A percentile compares a stretch with the other conserved stretches of the same genome.
Evolutionary conservation across 345 rosid genomes (phyloP).

Genomic region (Lagerstroemia speciosa): DNA sequence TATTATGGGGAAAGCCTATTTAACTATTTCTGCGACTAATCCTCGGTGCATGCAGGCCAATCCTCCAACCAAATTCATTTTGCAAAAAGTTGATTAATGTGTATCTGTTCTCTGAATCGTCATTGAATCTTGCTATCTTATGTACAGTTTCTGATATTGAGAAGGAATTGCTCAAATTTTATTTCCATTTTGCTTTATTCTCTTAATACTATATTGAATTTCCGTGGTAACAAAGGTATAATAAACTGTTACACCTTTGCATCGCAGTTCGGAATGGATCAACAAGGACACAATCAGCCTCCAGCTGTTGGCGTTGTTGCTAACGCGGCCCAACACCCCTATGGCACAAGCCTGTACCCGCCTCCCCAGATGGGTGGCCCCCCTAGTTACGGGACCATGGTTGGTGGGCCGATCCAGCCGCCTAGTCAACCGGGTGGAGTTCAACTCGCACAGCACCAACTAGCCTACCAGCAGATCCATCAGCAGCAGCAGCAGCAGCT

Average conservation of each 20-base stretch:
- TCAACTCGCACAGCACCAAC: conserved; percentile 60
- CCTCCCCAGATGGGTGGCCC: conserved; percentile 43
- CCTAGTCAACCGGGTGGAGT: conserved; percentile 42
- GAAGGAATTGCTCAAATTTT: background rate
- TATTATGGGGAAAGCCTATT: background rate
- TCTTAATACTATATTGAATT: background rate
- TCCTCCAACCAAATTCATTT: background rate
- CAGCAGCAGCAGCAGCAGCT: conserved; percentile 95
- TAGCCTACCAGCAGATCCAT: conserved; percentile 77
- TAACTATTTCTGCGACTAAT: background rate
- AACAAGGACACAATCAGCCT: conserved; percentile 66
- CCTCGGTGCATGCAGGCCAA: background rate
- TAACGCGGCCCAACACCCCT: conserved; percentile 33
- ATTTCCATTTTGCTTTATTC: too few species aligned
- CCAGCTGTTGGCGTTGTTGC: conserved; percentile 41
- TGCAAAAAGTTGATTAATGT: too few species aligned
- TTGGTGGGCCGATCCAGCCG: conserved; percentile 35
- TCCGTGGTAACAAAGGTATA: background rate
- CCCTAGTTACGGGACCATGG: conserved; percentile 28
- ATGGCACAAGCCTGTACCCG: conserved; percentile 57
- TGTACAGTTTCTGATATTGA: background rate
- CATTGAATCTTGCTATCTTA: background rate
- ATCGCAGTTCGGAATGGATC: conserved; percentile 48
- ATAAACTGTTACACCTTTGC: background rate
- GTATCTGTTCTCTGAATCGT: background rate